These are phyloP conservation scores for Vigna unguiculata DNA, from an alignment of 306 rosid species.

Conservation along the genomic window DNA sequence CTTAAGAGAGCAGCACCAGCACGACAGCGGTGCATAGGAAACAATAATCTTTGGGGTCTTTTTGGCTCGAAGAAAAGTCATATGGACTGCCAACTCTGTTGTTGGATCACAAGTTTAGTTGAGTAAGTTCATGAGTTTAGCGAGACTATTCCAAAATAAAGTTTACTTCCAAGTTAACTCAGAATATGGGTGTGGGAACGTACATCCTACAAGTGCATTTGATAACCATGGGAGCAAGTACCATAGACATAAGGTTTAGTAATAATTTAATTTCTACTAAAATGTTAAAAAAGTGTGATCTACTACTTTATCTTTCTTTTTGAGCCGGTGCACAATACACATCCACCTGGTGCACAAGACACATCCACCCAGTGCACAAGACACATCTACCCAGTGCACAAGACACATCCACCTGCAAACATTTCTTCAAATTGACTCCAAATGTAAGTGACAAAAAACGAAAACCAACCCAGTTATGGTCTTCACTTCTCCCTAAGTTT, in stretches of 20 bases:
- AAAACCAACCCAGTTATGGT: background rate
- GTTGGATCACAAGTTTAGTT: too few species aligned
- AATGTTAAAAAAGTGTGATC: background rate
- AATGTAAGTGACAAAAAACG: background rate
- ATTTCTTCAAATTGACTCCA: slow-evolving; percentile 4
- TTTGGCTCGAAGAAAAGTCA: too few species aligned
- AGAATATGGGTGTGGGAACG: too few species aligned
- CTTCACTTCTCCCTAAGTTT: background rate
- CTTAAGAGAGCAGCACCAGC: too few species aligned
- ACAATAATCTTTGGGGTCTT: too few species aligned
- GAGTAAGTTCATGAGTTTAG: too few species aligned
- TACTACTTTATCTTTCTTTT: background rate
- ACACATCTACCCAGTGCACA: slow-evolving; percentile 12
- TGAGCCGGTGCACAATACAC: background rate
- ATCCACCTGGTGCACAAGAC: slow-evolving; percentile 14
- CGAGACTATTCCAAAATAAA: too few species aligned
- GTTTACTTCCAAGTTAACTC: too few species aligned
- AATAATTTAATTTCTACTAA: background rate
- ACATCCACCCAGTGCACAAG: slow-evolving; percentile 7
- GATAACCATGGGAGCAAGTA: too few species aligned
- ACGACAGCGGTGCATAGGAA: too few species aligned
- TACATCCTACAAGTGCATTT: too few species aligned
- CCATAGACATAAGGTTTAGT: background rate
- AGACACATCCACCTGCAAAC: background rate
- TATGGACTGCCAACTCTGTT: too few species aligned